Conservation (phyloP, 1,139 yeast species). For the Saccharomycopsis hybrid region DNA sequence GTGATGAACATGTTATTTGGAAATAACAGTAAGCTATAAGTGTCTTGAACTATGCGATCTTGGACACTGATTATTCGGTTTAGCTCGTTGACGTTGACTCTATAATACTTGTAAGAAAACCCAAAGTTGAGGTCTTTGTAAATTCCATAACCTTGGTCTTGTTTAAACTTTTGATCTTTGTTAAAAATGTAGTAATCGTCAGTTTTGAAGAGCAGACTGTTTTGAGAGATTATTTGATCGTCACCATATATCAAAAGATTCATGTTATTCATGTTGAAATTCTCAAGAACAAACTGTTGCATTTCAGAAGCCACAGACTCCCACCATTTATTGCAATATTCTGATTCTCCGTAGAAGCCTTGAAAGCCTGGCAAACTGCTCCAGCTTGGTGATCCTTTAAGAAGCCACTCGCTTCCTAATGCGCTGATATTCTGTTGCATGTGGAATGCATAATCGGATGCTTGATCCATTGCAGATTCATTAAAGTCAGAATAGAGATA, state of each 20-base stretch:
- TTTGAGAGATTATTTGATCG: slow-evolving; percentile 1
- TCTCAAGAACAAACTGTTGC: slow-evolving; percentile 27
- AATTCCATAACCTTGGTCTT: slow-evolving; percentile 1
- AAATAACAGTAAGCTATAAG: background rate
- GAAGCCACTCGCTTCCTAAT: slow-evolving; percentile 33
- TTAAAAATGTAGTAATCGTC: background rate
- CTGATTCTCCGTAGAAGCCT: slow-evolving; percentile 24
- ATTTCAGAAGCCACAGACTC: slow-evolving; percentile 31
- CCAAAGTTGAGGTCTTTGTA: slow-evolving; percentile 30
- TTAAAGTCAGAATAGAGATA: slow-evolving; percentile 35
- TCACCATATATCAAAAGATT: slow-evolving; percentile 31
- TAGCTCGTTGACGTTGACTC: slow-evolving; percentile 22
- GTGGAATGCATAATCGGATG: slow-evolving; percentile 33
- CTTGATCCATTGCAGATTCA: slow-evolving; percentile 40
- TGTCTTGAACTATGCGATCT: background rate
- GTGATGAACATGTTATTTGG: slow-evolving; percentile 24
- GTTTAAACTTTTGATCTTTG: slow-evolving; percentile 1
- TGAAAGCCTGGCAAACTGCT: slow-evolving; percentile 27
- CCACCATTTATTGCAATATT: slow-evolving; percentile 36
- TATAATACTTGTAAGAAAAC: slow-evolving; percentile 30
- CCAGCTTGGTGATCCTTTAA: slow-evolving; percentile 36
- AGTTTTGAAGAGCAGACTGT: background rate
- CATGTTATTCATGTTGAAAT: slow-evolving; percentile 29
- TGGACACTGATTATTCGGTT: background rate
- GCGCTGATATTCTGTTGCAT: slow-evolving; percentile 32